These are phyloP conservation scores for Globisporangium middletonii DNA, from an alignment of 352 stramenopile genomes.

Conservation along the genomic window DNA sequence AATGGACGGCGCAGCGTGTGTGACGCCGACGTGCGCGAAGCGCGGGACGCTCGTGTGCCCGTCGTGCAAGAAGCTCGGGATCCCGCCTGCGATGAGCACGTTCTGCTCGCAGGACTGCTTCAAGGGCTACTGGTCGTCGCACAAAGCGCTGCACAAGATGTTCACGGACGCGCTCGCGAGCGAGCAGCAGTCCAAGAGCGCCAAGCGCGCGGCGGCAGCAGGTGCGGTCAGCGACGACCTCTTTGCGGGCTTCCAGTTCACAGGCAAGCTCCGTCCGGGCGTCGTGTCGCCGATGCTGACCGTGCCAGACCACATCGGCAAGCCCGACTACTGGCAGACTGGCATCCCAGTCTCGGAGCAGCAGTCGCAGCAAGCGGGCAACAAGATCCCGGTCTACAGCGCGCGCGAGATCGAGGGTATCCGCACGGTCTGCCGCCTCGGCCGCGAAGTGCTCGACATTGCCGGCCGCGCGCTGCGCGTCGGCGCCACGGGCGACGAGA, in stretches of 20 bases:
- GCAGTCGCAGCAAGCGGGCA: constrained; percentile 50
- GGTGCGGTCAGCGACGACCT: constrained; percentile 5
- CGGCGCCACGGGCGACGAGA: constrained; percentile 95
- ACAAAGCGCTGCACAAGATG: constrained; percentile 96
- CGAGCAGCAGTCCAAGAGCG: constrained; percentile 22
- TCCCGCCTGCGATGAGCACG: constrained; percentile 76
- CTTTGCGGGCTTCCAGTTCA: constrained; percentile 80
- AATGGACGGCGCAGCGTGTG: constrained; percentile 33
- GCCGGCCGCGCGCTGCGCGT: constrained; percentile 80
- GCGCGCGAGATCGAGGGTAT: constrained; percentile 93
- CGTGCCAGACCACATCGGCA: constrained; percentile 72
- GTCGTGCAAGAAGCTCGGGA: constrained; percentile 88
- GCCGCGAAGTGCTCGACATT: constrained; percentile 95
- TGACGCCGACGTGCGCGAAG: constrained; percentile 76
- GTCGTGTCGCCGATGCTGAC: constrained; percentile 69
- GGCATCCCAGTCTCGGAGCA: constrained; percentile 67
- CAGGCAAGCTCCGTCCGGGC: constrained; percentile 76
- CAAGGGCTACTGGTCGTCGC: constrained; percentile 91
- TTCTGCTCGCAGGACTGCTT: constrained; percentile 97
- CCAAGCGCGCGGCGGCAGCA: constrained; percentile 22
- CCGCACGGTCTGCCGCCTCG: constrained; percentile 78
- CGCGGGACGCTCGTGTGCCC: constrained; percentile 83
- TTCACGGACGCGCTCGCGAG: constrained; percentile 79
- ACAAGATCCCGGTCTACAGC: constrained; percentile 92
- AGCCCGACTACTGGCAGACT: constrained; percentile 90